Evolutionary conservation across 1,284 basidiomycete genomes (phyloP), one percentile per base, ranked within the genome.

Genomic region (Bondarzewia mesenterica): DNA sequence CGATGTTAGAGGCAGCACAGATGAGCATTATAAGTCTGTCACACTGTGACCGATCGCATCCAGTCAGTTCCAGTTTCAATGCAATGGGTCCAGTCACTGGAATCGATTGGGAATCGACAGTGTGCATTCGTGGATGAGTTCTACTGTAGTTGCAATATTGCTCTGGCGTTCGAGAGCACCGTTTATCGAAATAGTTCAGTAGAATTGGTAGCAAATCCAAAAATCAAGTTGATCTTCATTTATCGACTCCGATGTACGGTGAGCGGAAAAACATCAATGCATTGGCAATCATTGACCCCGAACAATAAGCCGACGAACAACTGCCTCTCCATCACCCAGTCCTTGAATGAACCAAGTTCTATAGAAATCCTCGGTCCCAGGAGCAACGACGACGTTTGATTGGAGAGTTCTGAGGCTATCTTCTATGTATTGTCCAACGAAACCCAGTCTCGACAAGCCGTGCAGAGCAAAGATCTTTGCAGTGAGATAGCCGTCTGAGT

Each of bases 401-500:
- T 72, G 71, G 39, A 72, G 64, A 20, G 57, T 61, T 10, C 56
- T 54, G 26, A 78, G 58, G 39, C 66, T 72, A 54, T 86, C 80
- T 21, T 42, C 51, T 22, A 85, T 73, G 59, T 78, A 86, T 58
- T 89, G 85, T 7, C 71, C 74, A 8, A 63, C 63, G 61, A 87
- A 88, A 2, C 84, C 85, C 0, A 89, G 71, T 54, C 73, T 75
- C 22, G 81, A 84, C 56, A 71, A 68, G 27, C 69, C 69, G 47
- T 73, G 65, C 23, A 67, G 61, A 3, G 80, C 80, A 59, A 89
- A 87, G 14, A 73, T 70, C 58, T 74, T 75, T 4, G 80, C 80
- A 0, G 82, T 77, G 15, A 70, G 62, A 58, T 76, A 79, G 1
- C 86, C 85, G 55, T 87, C 80, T 10, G 68, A 68, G 60, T 83